Evolutionary conservation across 2,329 filamentous ascomycete genomes (phyloP).

Genomic region (Helotiales sp.): DNA sequence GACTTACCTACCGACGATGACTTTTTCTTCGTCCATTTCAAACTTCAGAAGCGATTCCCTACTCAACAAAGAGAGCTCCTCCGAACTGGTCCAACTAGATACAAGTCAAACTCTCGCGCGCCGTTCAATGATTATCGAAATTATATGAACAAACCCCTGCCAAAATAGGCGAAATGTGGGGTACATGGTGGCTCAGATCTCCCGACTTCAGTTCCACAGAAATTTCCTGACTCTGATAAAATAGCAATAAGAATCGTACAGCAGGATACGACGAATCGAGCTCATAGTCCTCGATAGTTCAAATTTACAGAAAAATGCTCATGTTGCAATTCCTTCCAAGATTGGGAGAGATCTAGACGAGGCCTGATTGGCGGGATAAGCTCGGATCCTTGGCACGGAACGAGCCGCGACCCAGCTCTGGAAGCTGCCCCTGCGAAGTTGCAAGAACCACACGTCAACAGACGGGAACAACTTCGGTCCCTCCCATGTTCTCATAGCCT

Average conservation of each 20-base stretch:
- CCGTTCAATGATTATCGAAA: neutral
- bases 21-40: no score
- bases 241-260: neutral
- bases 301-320: no score
- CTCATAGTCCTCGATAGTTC: no score
- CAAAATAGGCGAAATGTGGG: slow-evolving; percentile 8
- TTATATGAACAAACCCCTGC: slow-evolving; percentile 1
- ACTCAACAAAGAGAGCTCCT: no score
- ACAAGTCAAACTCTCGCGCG: neutral
- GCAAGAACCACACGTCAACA: neutral
- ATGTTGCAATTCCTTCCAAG: neutral
- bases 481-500: slow-evolving; percentile 1
- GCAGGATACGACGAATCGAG: neutral
- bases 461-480: neutral
- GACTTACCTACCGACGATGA: no score
- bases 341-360: neutral
- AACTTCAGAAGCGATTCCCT: no score
- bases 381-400: neutral
- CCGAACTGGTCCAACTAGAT: neutral
- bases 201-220: neutral
- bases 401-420: neutral
- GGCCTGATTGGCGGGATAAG: neutral
- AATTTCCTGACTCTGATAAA: neutral
- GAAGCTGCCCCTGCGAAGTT: neutral
- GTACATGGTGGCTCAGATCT: neutral